Evolutionary conservation across 2,329 filamentous ascomycete genomes (phyloP).

Genomic region (Metarhizium guizhouense): DNA sequence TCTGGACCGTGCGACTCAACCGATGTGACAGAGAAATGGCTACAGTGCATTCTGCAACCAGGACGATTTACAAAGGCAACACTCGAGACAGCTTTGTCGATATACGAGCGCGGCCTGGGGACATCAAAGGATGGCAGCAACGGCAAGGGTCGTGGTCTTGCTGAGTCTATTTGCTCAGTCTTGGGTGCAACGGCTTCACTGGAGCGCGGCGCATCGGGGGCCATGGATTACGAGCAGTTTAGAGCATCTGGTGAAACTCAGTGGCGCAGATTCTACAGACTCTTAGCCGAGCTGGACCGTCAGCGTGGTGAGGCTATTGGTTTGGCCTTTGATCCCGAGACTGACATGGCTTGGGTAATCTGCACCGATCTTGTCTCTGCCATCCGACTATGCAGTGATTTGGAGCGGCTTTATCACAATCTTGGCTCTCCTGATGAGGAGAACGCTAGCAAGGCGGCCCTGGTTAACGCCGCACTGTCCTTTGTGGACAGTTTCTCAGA

Average conservation of each 20-base stretch:
- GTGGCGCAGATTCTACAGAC: slow-evolving; percentile 83
- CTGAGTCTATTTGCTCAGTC: slow-evolving; percentile 67
- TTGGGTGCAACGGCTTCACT: slow-evolving; percentile 62
- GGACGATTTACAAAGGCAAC: slow-evolving; percentile 73
- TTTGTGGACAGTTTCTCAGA: slow-evolving; percentile 66
- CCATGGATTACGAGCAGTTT: slow-evolving; percentile 69
- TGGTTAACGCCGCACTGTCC: slow-evolving; percentile 60
- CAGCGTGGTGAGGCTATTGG: slow-evolving; percentile 75
- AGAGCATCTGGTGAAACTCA: slow-evolving; percentile 66
- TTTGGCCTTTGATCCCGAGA: slow-evolving; percentile 61
- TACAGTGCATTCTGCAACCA: slow-evolving; percentile 73
- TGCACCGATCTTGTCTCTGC: slow-evolving; percentile 74
- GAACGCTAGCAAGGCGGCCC: slow-evolving; percentile 44
- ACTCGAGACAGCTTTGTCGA: slow-evolving; percentile 71
- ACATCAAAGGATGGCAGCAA: slow-evolving; percentile 20
- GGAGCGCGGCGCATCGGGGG: slow-evolving; percentile 50
- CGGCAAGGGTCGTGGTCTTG: slow-evolving; percentile 47
- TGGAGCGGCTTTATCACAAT: slow-evolving; percentile 72
- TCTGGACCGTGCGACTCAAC: slow-evolving; percentile 56
- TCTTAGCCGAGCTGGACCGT: slow-evolving; percentile 79
- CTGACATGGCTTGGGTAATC: slow-evolving; percentile 72
- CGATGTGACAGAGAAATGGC: slow-evolving; percentile 76
- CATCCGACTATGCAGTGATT: slow-evolving; percentile 66
- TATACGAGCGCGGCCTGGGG: slow-evolving; percentile 62
- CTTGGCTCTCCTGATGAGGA: slow-evolving; percentile 40